Evolutionary conservation across 2,329 filamentous ascomycete genomes (phyloP).

Genomic region (Colletotrichum neosansevieriae): DNA sequence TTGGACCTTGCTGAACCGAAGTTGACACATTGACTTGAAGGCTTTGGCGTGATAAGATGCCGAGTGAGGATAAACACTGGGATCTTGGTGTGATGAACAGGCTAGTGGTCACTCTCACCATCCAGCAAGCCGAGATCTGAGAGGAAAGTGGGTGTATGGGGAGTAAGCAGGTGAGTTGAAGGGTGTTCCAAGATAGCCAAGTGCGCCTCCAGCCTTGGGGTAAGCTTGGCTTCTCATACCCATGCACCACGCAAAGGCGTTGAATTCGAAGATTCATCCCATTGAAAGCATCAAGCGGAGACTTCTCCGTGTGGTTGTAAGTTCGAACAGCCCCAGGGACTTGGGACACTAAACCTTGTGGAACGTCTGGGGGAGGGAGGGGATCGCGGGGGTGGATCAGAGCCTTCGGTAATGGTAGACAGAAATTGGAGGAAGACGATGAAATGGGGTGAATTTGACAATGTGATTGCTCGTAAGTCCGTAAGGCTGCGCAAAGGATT

Average conservation of each 20-base stretch:
- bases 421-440: not conserved
- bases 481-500: conserved; percentile 12
- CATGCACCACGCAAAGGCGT: conserved; percentile 4
- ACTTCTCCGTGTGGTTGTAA: not conserved
- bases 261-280: not conserved
- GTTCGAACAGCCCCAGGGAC: not conserved
- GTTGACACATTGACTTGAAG: conserved; percentile 57
- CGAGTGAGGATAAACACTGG: not conserved
- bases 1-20: conserved; percentile 65
- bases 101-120: not conserved
- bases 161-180: not conserved
- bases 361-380: conserved; percentile 5
- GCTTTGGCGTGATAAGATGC: conserved; percentile 53
- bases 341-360: conserved; percentile 11
- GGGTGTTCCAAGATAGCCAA: conserved; percentile 14
- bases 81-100: not conserved
- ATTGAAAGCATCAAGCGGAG: not conserved
- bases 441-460: not conserved
- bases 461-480: not conserved
- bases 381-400: not conserved
- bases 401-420: not conserved
- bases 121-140: too few relatives aligned
- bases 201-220: conserved; percentile 14
- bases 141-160: not conserved
- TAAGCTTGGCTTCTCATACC: conserved; percentile 20